Evolutionary conservation across 2,329 filamentous ascomycete species (phyloP).

Genomic region (Hypocrella siamensis): DNA sequence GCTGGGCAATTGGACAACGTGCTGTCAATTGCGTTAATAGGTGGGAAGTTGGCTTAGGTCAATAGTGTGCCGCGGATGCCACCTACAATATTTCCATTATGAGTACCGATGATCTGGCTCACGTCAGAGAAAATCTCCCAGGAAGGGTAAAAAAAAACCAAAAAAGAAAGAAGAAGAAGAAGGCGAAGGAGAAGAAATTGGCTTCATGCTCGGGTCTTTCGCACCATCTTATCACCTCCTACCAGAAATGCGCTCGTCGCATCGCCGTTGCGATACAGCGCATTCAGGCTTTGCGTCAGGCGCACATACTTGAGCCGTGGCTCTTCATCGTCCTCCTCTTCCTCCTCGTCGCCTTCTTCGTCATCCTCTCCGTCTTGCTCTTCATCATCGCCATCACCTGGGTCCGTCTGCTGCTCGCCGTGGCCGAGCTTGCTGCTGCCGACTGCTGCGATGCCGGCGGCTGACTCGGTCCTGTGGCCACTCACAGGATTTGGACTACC

Average conservation of each 20-base stretch:
- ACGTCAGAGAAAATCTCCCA: no score
- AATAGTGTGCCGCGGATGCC: not conserved
- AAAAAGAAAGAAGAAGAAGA: no score
- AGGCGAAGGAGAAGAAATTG: not conserved
- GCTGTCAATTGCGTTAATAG: constrained; percentile 28
- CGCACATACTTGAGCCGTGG: constrained; percentile 87
- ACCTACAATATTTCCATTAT: constrained; percentile 89
- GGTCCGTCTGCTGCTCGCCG: not conserved
- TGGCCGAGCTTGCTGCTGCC: no score
- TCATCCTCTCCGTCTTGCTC: constrained; percentile 7
- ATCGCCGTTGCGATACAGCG: constrained; percentile 88
- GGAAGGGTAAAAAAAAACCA: no score
- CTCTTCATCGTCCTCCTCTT: constrained; percentile 49
- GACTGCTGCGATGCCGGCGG: no score
- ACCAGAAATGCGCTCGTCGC: constrained; percentile 83
- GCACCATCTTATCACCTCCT: constrained; percentile 93
- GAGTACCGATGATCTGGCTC: constrained; percentile 74
- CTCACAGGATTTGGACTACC: no score
- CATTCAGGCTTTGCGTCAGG: constrained; percentile 62
- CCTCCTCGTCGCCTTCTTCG: constrained; percentile 18
- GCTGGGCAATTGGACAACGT: constrained; percentile 70
- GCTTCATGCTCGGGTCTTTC: not conserved
- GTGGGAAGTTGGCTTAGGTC: not conserved
- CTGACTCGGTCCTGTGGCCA: no score
- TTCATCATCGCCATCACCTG: constrained; percentile 5